Base-by-base conservation (phyloP, 2,329 filamentous ascomycete genomes). In the Esteya vermicola region DNA sequence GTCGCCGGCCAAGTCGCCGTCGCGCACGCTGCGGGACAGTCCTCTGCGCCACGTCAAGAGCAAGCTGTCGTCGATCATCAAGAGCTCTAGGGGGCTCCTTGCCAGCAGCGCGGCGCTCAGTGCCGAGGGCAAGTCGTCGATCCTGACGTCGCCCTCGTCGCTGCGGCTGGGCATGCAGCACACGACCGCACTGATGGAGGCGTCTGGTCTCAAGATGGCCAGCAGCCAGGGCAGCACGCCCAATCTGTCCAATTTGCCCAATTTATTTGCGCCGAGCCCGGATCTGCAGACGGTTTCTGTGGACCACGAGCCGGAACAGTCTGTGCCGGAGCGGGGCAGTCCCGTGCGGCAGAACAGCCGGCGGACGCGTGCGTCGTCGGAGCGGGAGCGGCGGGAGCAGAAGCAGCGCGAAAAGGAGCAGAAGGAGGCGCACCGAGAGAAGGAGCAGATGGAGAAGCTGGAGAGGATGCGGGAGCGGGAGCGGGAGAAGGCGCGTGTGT, bases 41-140 rank as follows among this genome's bases (percentile, higher is more conserved):
- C 85, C 85, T 6, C 60, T 95, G 43, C 94, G 88, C 58, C 85
- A 91, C 38, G 88, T 91, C 22, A 96, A 94, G 62, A 85, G 83
- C 53, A 93, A 86, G 55, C 67, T 96, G 36, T 93, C 89, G 35
- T 93, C 88, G 9, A 86, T 94, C 44, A 67, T 95, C 50, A 88
- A 86, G 59, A 83, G 80, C 41, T 91, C 88, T 4, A 89, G 83
- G 57, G 84, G 81, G 13, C 72, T 95, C 36, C 79, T 95, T 46
- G 85, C 81, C 16, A 93, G 82, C 49, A 89, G 75, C 49, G 75
- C 74, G 3, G 72, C 68, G 14, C 60, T 73, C 28, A 78, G 73
- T 49, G 74, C 74, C 0, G 75, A 79, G 48, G 70, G 71, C 8
- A 79, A 78, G 48, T 64, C 67, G 0, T 68, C 67, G 4, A 53